A percentile compares a stretch with the other conserved stretches of the same genome.
phyloP scores from a whole-genome alignment of 78 protist genomes.

The Pelomyxa schiedti region DNA sequence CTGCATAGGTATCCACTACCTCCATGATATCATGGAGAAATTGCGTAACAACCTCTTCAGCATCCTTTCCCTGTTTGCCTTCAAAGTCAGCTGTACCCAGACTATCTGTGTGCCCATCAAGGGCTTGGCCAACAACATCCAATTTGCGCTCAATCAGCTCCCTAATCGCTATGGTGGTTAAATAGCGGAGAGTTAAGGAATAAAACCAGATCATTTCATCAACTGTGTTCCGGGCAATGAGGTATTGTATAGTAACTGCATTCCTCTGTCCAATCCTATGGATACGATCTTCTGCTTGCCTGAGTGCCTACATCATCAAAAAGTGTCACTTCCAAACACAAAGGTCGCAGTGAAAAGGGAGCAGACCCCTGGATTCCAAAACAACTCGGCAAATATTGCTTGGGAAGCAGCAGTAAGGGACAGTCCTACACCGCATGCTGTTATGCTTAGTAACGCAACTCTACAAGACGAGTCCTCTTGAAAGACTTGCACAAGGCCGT shows the following conservation, averaged over 20 bases:
- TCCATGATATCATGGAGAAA: background rate
- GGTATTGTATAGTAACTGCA: constrained; percentile 27
- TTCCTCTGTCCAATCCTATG: constrained; percentile 45
- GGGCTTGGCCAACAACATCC: background rate
- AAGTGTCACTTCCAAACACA: background rate
- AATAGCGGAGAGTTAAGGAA: background rate
- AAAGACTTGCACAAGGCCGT: constrained; percentile 13
- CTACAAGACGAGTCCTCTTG: constrained; percentile 16
- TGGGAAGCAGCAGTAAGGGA: constrained; percentile 52
- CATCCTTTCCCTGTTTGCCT: background rate
- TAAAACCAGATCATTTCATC: constrained; percentile 41
- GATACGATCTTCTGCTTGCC: constrained; percentile 56
- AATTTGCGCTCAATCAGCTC: background rate
- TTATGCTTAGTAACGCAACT: constrained; percentile 66
- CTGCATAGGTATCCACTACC: background rate
- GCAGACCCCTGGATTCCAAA: constrained; percentile 76
- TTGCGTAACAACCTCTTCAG: background rate
- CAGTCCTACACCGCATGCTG: constrained; percentile 79
- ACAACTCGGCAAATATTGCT: constrained; percentile 79
- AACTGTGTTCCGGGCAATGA: constrained; percentile 22
- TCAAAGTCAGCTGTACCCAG: background rate
- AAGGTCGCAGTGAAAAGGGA: background rate
- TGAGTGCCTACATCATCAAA: background rate
- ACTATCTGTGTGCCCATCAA: background rate
- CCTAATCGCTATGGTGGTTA: too few relatives aligned